Evolutionary conservation across 169 alveolate species (phyloP).

Genomic region (Plasmodium blacklocki): DNA sequence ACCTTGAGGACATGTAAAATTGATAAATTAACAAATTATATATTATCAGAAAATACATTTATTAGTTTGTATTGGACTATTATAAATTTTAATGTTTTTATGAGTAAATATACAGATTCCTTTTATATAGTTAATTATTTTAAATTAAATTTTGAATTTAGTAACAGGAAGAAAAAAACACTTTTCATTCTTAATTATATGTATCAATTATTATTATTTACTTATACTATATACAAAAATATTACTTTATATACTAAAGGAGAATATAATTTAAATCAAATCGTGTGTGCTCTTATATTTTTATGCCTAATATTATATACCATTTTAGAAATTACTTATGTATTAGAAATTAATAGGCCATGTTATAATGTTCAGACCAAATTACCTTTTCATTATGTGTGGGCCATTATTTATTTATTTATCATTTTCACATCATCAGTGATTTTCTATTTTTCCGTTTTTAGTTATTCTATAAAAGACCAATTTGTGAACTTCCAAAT

Average conservation of each 20-base stretch:
- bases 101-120: constrained; percentile 70
- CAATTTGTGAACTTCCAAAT: constrained; percentile 60
- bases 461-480: constrained; percentile 57
- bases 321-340: constrained; percentile 66
- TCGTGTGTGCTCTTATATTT: constrained; percentile 63
- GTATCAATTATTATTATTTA: constrained; percentile 46
- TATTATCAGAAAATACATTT: constrained; percentile 67
- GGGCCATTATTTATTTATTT: constrained; percentile 71
- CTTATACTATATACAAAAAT: constrained; percentile 48
- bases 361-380: constrained; percentile 28
- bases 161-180: constrained; percentile 31
- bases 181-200: constrained; percentile 39
- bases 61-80: constrained; percentile 62
- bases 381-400: constrained; percentile 45
- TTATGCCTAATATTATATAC: constrained; percentile 71
- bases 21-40: constrained; percentile 54
- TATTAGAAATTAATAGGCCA: constrained; percentile 71
- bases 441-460: constrained; percentile 69
- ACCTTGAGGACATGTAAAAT: constrained; percentile 70
- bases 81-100: constrained; percentile 69
- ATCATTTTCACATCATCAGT: constrained; percentile 65
- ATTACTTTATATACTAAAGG: constrained; percentile 46
- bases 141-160: constrained; percentile 36
- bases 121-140: constrained; percentile 47
- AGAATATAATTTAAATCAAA: constrained; percentile 43